These are phyloP conservation scores for Marasmius sp. DNA, from an alignment of 1,284 basidiomycete genomes.

Conservation along the genomic window DNA sequence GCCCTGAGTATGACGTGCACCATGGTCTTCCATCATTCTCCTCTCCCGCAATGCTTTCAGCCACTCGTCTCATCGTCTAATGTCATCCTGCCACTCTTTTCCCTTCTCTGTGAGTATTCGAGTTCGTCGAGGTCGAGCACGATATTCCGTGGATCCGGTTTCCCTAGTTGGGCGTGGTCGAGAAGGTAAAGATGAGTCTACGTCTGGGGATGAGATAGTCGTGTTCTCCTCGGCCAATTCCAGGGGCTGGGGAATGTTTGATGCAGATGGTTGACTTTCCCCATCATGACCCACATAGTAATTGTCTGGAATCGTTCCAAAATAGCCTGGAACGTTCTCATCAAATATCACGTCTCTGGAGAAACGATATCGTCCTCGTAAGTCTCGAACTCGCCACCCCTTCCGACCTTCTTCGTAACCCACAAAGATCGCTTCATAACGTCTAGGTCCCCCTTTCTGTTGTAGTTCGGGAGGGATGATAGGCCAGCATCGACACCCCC, in stretches of 20 bases:
- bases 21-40: neutral
- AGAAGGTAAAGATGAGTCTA: too few species aligned
- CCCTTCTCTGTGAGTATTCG: neutral
- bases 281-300: too few species aligned
- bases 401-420: conserved; percentile 19
- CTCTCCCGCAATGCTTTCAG: neutral
- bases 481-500: conserved; percentile 24
- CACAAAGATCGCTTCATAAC: conserved; percentile 23
- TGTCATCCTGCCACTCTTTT: neutral
- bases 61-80: neutral
- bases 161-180: too few species aligned
- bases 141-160: neutral
- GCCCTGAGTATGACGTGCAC: neutral
- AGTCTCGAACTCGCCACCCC: conserved; percentile 15
- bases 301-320: neutral
- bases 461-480: conserved; percentile 19
- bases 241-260: neutral
- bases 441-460: conserved; percentile 14
- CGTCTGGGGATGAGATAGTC: too few species aligned
- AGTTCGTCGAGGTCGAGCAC: neutral
- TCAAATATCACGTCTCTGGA: conserved; percentile 15
- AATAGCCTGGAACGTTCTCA: neutral
- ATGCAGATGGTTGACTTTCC: neutral
- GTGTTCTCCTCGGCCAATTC: too few species aligned
- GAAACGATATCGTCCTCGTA: conserved; percentile 11